Percentiles rank a stretch among this genome's conserved stretches.
These are phyloP conservation scores for Pyricularia sp. DNA, from an alignment of 2,329 filamentous ascomycete species.

Conservation along the genomic window DNA sequence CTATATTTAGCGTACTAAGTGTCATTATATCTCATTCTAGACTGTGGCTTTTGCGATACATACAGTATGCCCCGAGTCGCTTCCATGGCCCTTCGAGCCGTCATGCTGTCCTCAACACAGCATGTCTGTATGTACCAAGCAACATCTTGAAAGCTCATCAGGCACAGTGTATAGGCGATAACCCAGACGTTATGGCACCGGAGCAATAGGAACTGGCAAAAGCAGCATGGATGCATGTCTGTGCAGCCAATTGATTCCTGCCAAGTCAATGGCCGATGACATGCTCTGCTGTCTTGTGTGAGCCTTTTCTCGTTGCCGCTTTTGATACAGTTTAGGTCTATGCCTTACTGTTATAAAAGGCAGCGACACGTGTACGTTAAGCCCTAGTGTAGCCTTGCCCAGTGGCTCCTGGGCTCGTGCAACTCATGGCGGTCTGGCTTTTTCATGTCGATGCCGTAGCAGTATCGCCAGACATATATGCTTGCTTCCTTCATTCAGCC, in stretches of 20 bases:
- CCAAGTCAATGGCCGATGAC: no score
- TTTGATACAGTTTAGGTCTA: background rate
- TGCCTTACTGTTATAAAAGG: background rate
- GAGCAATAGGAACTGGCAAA: background rate
- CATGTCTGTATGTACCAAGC: background rate
- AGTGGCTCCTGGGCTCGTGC: background rate
- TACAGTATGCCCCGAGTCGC: background rate
- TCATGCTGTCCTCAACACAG: background rate
- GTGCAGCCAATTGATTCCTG: background rate
- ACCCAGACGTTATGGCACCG: no score
- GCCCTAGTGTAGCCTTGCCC: background rate
- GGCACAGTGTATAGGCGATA: no score
- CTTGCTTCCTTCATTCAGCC: constrained; percentile 33
- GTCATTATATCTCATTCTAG: background rate
- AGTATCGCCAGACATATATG: background rate
- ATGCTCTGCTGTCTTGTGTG: background rate
- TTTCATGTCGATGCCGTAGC: background rate
- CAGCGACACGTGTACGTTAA: background rate
- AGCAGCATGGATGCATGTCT: background rate
- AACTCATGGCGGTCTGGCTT: background rate
- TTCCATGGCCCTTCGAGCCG: background rate
- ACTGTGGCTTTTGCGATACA: background rate
- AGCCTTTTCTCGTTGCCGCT: background rate
- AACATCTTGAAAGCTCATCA: background rate
- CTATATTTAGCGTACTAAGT: background rate